These are phyloP conservation scores for Picea glauca DNA, from an alignment of 75 land plant species.

Conservation along the genomic window DNA sequence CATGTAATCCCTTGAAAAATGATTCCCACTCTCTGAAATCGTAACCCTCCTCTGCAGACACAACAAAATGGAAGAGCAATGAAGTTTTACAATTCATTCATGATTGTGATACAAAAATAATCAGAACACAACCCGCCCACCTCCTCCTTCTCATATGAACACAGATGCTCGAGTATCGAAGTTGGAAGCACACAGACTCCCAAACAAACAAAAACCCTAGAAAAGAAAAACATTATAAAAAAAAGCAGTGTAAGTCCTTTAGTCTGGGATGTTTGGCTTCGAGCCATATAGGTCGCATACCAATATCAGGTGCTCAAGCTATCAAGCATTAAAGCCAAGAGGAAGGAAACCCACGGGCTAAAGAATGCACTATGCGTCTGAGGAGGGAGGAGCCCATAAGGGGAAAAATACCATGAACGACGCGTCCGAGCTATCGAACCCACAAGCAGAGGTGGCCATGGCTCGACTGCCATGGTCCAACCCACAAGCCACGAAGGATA, in stretches of 20 bases:
- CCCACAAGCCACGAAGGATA: too few species aligned
- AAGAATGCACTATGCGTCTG: too few species aligned
- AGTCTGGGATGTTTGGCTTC: not conserved
- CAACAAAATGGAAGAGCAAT: not conserved
- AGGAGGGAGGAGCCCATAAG: too few species aligned
- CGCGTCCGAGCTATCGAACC: too few species aligned
- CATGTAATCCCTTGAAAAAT: not conserved
- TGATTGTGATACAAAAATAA: not conserved
- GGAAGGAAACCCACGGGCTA: too few species aligned
- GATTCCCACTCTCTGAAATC: not conserved
- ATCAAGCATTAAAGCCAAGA: too few species aligned
- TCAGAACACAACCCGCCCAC: not conserved
- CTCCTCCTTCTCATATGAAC: not conserved
- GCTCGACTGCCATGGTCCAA: too few species aligned
- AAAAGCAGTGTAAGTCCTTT: not conserved
- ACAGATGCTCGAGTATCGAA: too few species aligned
- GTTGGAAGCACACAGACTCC: not conserved
- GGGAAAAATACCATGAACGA: too few species aligned
- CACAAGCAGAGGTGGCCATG: too few species aligned
- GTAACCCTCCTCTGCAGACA: constrained; percentile 5
- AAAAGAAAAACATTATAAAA: too few species aligned
- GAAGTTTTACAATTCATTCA: not conserved
- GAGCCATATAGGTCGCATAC: not conserved
- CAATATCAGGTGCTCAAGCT: too few species aligned
- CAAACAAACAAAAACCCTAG: not conserved